Base-by-base conservation (phyloP, 495 filamentous ascomycete genomes). In the Echria macrotheca region DNA sequence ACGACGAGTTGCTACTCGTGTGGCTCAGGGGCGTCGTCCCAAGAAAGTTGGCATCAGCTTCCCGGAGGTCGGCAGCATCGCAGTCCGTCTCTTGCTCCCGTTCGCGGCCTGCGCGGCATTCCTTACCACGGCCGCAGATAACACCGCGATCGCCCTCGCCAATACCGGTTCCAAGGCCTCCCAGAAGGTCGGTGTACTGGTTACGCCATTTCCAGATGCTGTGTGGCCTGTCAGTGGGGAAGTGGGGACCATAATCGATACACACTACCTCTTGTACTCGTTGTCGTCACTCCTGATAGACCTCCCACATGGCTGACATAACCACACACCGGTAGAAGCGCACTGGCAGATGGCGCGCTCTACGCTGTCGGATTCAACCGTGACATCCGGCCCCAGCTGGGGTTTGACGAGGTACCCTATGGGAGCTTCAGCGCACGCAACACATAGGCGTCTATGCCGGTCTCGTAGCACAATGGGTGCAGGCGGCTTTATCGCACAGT, bases 131-230 rank as follows among this genome's bases (percentile, higher is more conserved):
- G 0, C 87, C 89, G 61, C 90, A 95, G 54, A 86, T 80, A 2
- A 94, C 86, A 32, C 90, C 89, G 52, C 91, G 83, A 58, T 86
- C 80, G 46, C 89, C 90, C 58, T 94, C 89, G 33, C 89, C 87
- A 39, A 93, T 91, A 12, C 90, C 90, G 1, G 85, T 89, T 3
- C 89, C 88, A 0, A 94, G 69, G 0, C 87, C 87, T 28, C 88
- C 87, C 0, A 89, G 83, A 24, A 80, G 83, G 15, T 83, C 81
- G 38, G 82, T 81, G 68, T 94, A 96, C n/a, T 85, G 78, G 18
- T 80, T 88, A 15, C 90, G 84, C 89, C 90, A 95, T 17, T 73
- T 80, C 90, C 90, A 95, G 28, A 89, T 84, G 28, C 85, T 82
- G 18, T 14, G 14, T 19, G 12, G 14, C 9, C 4, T 8, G 18